Base-by-base conservation (phyloP, 345 rosid genomes). In the Euphorbia peplus region DNA sequence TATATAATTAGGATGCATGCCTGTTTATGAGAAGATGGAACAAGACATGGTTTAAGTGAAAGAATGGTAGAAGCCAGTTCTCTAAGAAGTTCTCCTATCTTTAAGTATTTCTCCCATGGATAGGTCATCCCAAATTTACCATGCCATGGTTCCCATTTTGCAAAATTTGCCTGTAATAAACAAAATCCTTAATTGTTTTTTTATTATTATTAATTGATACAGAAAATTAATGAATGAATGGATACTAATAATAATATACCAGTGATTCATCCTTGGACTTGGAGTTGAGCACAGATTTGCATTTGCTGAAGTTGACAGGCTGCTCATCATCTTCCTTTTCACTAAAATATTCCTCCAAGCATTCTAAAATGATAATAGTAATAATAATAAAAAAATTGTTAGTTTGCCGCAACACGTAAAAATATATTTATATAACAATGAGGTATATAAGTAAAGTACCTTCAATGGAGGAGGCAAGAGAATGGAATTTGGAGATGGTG, bases 61-160 rank as follows among this genome's bases (percentile, higher is more conserved):
- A 83, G 67, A 18, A 80, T 77, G 63, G 56, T 69, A 56, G 75
- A 68, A 12, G 89, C 83, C 30, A 82, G 44, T 47, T 79, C 87
- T 48, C 90, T 71, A 32, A 95, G 88, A 69, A 76, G 69, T 47
- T 87, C 92, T 68, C 85, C 93, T 24, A 88, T 79, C 56, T 78
- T 42, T 19, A 84, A 77, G 70, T 90, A 95, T 63, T 86, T 87
- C 30, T 70, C 63, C 99, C 96, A 95, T 14, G 97, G 96, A 60
- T 91, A 84, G 62, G 79, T 81, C 21, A 87, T 77, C 37, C 97
- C 91, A 68, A 90, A 95, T 46, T 80, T 81, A 2, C 97, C 92
- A 52, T 95, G 97, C 84, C 93, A 86, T 7, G 96, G 99, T 78
- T 95, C 99, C 99, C 99, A 95, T 83, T 78, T 88, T 5, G 97